Base-by-base conservation (phyloP, 495 filamentous ascomycete species). In the Xylaria scruposa region DNA sequence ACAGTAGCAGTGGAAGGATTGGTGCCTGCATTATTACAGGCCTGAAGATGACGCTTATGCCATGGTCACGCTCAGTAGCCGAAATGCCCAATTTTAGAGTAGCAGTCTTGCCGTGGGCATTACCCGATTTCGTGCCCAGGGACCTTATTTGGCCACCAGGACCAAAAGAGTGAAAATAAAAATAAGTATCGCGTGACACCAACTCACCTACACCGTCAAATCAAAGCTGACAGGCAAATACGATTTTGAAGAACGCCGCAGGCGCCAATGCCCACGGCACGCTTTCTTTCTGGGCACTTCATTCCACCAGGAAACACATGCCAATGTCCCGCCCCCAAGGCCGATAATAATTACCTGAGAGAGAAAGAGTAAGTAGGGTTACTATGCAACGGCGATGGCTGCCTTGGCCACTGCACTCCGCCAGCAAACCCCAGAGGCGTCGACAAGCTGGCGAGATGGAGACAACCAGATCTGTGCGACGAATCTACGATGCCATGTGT, bases 101-200 rank as follows among this genome's bases (percentile, higher is more conserved):
- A 56, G n/a, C 46, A 53, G 29, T 62, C 31, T 62, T 24, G 58
- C 24, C 47, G 29, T 70, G 29, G 38, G 36, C 49, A 54, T 38
- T 63, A 53, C 46, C 58, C 58, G 33, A 29, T 33, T 70, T 54
- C 26, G 58, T n/a, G 29, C 46, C 29, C 58, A 49, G 56, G 65
- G 68, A 62, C 33, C 24, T 67, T 44, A n/a, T 36, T 42, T 40
- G 36, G 26, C 49, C 42, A 44, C 49, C 29, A 33, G 46, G 64
- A 33, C 29, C 33, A 66, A 68, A 54, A 49, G 47, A 54, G 24
- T 54, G 24, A 62, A 46, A 70, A 54, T 70, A 70, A 47, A 64
- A 62, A 70, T 70, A 70, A 70, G 68, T 60, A 61, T 70, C 38
- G 46, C 44, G 59, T 64, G 60, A 62, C 68, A 70, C 68, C 46